Base-by-base conservation (phyloP, 2,329 filamentous ascomycete genomes). In the Alternaria sp. region DNA sequence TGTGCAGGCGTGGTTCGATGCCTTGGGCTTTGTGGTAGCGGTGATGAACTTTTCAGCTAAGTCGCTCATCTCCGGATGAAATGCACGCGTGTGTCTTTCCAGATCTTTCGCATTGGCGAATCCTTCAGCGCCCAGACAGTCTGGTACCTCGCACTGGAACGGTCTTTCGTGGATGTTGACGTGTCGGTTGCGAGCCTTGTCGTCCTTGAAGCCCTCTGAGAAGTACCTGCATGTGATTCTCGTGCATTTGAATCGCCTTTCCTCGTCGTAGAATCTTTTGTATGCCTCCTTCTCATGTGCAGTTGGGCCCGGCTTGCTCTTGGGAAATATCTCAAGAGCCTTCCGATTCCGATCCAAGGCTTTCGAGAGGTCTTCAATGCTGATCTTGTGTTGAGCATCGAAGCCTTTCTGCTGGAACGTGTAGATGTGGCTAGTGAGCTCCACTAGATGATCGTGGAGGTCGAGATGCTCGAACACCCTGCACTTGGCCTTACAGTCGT, bases 91-190 rank as follows among this genome's bases (percentile, higher is more conserved):
- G 32, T 36, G 32, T 9, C 32, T 79, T 12, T 80, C 76, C 12
- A 74, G 74, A 50, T 84, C 81, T 36, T 78, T 79, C n/a, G 57
- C 23, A 19, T 79, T 80, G 5, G 78, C 68, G 68, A 83, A 85
- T 1, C 83, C 83, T 6, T 77, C 72, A 5, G 68, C 73, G 6
- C 76, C 62, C 3, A 70, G 65, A 56, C 83, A 84, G 3, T 80
- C 71, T 3, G 59, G 30, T 0, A 80, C 63, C 0, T 72, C 70
- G 54, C 83, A 85, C 11, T 71, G 73, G 82, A 81, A 3, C 82
- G 74, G 19, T 80, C 77, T 59, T n/a, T n/a, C 15, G 32, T 36
- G 32, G 0, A 36, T 36, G 32, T 36, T n/a, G 32, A 36, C 32
- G 8, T 36, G 32, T 36, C 32, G 15, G 7, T 36, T 10, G 32